Evolutionary conservation across 2,329 filamentous ascomycete species (phyloP).

Genomic region (Penicillium sp.): DNA sequence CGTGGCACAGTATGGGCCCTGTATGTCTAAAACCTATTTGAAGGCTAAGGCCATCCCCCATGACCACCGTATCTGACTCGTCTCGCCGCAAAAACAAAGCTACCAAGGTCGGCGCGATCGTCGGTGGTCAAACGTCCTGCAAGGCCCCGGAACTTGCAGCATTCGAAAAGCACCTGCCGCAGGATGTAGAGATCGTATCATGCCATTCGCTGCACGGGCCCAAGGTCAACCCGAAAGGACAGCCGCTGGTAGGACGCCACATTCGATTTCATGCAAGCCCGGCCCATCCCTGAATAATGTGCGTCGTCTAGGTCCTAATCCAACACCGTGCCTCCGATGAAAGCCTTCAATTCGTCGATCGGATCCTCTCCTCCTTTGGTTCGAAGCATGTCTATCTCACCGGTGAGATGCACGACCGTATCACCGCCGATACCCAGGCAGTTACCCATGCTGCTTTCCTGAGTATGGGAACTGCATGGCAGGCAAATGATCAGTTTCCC

Average conservation of each 20-base stretch:
- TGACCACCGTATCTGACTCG: slow-evolving; percentile 24
- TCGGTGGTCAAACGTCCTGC: slow-evolving; percentile 96
- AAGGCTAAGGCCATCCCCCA: background rate
- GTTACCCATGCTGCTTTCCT: slow-evolving; percentile 97
- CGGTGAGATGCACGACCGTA: slow-evolving; percentile 86
- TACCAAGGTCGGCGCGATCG: slow-evolving; percentile 91
- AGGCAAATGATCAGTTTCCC: slow-evolving; percentile 89
- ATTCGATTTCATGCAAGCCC: slow-evolving; percentile 12
- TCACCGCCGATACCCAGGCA: slow-evolving; percentile 96
- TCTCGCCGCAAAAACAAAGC: slow-evolving; percentile 53
- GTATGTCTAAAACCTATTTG: slow-evolving; percentile 56
- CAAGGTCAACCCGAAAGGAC: slow-evolving; percentile 79
- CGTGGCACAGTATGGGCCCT: slow-evolving; percentile 85
- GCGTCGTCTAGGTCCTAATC: slow-evolving; percentile 65
- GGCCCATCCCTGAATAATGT: slow-evolving; percentile 14
- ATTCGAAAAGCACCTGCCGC: slow-evolving; percentile 83
- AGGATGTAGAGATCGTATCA: slow-evolving; percentile 88
- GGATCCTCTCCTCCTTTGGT: slow-evolving; percentile 75
- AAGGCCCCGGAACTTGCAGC: slow-evolving; percentile 94
- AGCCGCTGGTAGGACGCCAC: slow-evolving; percentile 68
- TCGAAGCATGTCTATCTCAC: slow-evolving; percentile 87
- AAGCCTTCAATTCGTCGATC: slow-evolving; percentile 74
- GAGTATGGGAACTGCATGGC: slow-evolving; percentile 97
- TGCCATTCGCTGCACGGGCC: slow-evolving; percentile 97
- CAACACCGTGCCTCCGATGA: slow-evolving; percentile 81